Conservation (phyloP, 441 rosid genomes). For the Breynia disticha region DNA sequence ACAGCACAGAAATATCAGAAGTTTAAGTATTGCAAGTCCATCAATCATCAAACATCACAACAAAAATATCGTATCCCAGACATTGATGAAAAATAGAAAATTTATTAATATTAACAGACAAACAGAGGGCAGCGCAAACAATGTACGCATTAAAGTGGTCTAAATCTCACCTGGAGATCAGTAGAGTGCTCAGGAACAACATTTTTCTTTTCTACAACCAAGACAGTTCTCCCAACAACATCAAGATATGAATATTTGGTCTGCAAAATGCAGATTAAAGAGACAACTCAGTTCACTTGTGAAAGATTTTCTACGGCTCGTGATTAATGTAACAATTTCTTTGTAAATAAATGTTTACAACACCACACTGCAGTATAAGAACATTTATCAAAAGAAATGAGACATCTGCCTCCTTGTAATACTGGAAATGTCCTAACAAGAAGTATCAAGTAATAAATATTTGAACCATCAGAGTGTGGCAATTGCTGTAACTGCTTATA, state of each 20-base stretch:
- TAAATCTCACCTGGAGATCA: slow-evolving; percentile 73
- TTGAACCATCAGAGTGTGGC: no score
- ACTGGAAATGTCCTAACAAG: no score
- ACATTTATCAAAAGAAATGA: slow-evolving; percentile 6
- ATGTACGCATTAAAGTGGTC: slow-evolving; percentile 2
- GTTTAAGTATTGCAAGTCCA: no score
- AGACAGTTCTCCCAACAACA: slow-evolving; percentile 91
- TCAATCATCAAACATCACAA: no score
- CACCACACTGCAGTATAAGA: not conserved
- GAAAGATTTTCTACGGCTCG: no score
- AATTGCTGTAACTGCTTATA: no score
- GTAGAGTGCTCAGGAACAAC: slow-evolving; percentile 66
- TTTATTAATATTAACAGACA: not conserved
- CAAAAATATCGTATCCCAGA: no score
- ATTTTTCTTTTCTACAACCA: slow-evolving; percentile 85
- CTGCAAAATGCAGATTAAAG: slow-evolving; percentile 33
- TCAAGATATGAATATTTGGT: slow-evolving; percentile 94
- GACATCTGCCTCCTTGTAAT: no score
- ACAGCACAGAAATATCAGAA: no score
- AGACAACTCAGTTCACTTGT: slow-evolving; percentile 11
- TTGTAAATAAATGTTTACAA: not conserved
- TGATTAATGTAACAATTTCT: not conserved
- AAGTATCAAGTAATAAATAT: no score
- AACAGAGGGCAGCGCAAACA: not conserved
- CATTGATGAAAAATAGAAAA: not conserved